These are phyloP conservation scores for Knoxdaviesia proteae DNA, from an alignment of 2,329 filamentous ascomycete species.

Conservation along the genomic window DNA sequence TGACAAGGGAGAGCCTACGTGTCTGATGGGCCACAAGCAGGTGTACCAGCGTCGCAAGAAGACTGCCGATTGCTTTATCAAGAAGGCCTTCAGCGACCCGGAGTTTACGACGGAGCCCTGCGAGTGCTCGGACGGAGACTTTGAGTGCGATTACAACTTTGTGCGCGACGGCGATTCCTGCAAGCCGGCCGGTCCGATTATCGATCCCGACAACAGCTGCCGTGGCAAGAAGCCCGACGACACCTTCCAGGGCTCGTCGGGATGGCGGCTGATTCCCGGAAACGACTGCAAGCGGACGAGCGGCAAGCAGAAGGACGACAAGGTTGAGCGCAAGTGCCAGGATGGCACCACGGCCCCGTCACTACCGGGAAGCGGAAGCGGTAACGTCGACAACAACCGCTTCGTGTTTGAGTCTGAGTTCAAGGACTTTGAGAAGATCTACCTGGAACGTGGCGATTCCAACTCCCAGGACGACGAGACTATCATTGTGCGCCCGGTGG, in stretches of 20 bases:
- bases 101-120: slow-evolving; percentile 50
- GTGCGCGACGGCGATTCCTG: slow-evolving; percentile 51
- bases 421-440: slow-evolving; percentile 35
- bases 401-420: slow-evolving; percentile 41
- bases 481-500: slow-evolving; percentile 31
- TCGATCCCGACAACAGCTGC: slow-evolving; percentile 53
- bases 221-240: slow-evolving; percentile 40
- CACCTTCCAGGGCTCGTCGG: slow-evolving; percentile 68
- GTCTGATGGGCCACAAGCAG: slow-evolving; percentile 91
- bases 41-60: slow-evolving; percentile 71
- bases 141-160: slow-evolving; percentile 95
- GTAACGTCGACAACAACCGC: slow-evolving; percentile 41
- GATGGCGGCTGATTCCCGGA: slow-evolving; percentile 79
- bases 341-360: slow-evolving; percentile 20
- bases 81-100: slow-evolving; percentile 65
- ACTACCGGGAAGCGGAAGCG: slow-evolving; percentile 17
- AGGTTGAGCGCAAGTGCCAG: slow-evolving; percentile 58
- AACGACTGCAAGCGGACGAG: slow-evolving; percentile 45
- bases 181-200: slow-evolving; percentile 37
- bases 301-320: slow-evolving; percentile 46
- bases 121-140: slow-evolving; percentile 65
- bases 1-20: slow-evolving; percentile 60
- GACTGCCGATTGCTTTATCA: slow-evolving; percentile 73
- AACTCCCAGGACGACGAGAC: slow-evolving; percentile 52
- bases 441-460: slow-evolving; percentile 56